phyloP scores from a whole-genome alignment of 2,329 filamentous ascomycete species.

The Trichoderma guizhouense region DNA sequence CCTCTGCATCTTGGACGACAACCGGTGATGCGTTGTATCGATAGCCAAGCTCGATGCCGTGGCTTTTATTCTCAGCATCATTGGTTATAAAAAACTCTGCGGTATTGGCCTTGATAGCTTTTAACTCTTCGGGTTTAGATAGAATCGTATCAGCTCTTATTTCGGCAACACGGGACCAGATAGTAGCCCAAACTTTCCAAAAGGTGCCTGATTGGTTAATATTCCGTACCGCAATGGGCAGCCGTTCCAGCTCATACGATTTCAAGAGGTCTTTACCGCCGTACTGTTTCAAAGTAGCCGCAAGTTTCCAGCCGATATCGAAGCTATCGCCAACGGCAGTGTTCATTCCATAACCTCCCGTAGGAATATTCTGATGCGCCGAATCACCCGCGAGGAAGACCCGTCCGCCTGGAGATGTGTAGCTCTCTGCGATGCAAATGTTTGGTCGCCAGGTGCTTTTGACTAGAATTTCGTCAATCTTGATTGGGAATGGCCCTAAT shows the following conservation, averaged over 20 bases:
- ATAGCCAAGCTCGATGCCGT: constrained; percentile 30
- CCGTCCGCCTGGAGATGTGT: constrained; percentile 32
- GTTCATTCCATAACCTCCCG: constrained; percentile 38
- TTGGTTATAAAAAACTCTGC: constrained; percentile 7
- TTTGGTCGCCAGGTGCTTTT: constrained; percentile 23
- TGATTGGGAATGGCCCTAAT: constrained; percentile 8
- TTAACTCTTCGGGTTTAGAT: not conserved
- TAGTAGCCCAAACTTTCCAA: not conserved
- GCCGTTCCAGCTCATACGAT: constrained; percentile 28
- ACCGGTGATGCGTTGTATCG: constrained; percentile 19
- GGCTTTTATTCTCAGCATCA: constrained; percentile 28
- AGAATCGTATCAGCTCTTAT: not conserved
- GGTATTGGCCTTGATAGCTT: not conserved
- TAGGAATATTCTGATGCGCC: constrained; percentile 35
- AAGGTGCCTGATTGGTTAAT: constrained; percentile 19
- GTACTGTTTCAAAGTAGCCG: constrained; percentile 24
- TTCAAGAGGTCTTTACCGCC: constrained; percentile 20
- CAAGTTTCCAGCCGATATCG: constrained; percentile 37
- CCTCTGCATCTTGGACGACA: not conserved
- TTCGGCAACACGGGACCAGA: not conserved
- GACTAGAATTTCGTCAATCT: constrained; percentile 26
- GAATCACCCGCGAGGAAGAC: constrained; percentile 36
- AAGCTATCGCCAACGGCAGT: constrained; percentile 35
- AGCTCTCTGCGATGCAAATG: constrained; percentile 25
- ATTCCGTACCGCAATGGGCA: constrained; percentile 21